These are phyloP conservation scores for Paecilomyces fulvus DNA, from an alignment of 2,329 filamentous ascomycete genomes.

Conservation along the genomic window DNA sequence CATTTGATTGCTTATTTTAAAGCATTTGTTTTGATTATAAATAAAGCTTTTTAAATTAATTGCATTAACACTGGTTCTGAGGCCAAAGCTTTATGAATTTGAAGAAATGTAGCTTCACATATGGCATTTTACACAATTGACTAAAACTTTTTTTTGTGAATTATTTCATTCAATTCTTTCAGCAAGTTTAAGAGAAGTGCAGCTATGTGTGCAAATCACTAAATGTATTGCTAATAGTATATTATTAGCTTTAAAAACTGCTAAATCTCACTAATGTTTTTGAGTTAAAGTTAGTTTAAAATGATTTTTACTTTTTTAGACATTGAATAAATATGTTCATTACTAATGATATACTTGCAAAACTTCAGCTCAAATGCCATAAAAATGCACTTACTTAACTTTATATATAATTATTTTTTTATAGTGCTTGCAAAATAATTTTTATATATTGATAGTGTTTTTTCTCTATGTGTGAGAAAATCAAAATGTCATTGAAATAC, in stretches of 20 bases:
- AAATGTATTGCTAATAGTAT: not conserved
- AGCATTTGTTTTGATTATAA: not conserved
- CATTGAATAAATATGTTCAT: not conserved
- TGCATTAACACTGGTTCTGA: not conserved
- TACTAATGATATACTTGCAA: not conserved
- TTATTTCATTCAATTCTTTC: not conserved
- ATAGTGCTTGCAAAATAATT: too few species aligned
- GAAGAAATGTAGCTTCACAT: not conserved
- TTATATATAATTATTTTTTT: too few species aligned
- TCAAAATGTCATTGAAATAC: not conserved
- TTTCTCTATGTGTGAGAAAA: too few species aligned
- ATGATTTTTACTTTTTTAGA: not conserved
- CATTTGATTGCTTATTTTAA: too few species aligned
- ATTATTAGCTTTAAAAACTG: not conserved
- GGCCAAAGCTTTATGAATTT: not conserved
- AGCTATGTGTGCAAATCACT: not conserved
- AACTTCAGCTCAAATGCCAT: not conserved
- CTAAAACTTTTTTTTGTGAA: not conserved
- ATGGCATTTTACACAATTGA: too few species aligned
- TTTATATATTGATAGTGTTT: too few species aligned
- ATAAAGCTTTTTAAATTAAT: not conserved
- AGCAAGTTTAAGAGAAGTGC: not conserved
- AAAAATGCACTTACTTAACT: too few species aligned
- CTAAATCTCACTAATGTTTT: not conserved
- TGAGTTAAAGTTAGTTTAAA: not conserved